Percentiles rank a stretch among this genome's conserved stretches.
Evolutionary conservation across 352 stramenopile genomes (phyloP).

Genomic region (Pythium grandisporangium): DNA sequence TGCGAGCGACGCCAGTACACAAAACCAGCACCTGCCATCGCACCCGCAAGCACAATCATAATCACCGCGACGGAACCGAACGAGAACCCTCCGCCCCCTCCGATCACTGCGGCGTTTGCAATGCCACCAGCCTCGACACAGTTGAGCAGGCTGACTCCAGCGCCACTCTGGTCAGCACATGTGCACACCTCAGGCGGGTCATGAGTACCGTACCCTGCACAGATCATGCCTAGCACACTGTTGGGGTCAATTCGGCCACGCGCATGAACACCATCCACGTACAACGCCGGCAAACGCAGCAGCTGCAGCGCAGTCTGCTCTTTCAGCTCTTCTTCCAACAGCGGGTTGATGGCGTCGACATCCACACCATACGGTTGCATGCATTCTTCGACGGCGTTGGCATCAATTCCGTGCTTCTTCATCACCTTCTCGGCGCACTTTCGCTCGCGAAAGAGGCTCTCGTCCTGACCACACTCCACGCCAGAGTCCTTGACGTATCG

Average conservation of each 20-base stretch:
- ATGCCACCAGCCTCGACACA: constrained; percentile 70
- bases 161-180: constrained; percentile 54
- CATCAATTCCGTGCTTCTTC: constrained; percentile 82
- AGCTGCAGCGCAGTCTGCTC: constrained; percentile 88
- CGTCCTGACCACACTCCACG: constrained; percentile 74
- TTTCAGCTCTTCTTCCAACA: constrained; percentile 87
- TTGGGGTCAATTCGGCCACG: constrained; percentile 85
- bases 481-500: constrained; percentile 92
- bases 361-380: constrained; percentile 89
- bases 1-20: constrained; percentile 90
- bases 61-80: constrained; percentile 82
- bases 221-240: constrained; percentile 83
- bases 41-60: constrained; percentile 69
- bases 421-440: constrained; percentile 88
- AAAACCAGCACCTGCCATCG: constrained; percentile 66
- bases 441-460: constrained; percentile 81
- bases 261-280: constrained; percentile 93
- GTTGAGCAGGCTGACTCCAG: constrained; percentile 40
- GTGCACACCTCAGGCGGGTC: constrained; percentile 72
- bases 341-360: constrained; percentile 78
- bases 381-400: constrained; percentile 85
- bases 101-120: constrained; percentile 43
- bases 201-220: constrained; percentile 70
- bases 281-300: constrained; percentile 88
- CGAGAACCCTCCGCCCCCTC: constrained; percentile 48